Evolutionary conservation across 148 eudicot species (phyloP).

Genomic region (Tetragonia tetragonoides): DNA sequence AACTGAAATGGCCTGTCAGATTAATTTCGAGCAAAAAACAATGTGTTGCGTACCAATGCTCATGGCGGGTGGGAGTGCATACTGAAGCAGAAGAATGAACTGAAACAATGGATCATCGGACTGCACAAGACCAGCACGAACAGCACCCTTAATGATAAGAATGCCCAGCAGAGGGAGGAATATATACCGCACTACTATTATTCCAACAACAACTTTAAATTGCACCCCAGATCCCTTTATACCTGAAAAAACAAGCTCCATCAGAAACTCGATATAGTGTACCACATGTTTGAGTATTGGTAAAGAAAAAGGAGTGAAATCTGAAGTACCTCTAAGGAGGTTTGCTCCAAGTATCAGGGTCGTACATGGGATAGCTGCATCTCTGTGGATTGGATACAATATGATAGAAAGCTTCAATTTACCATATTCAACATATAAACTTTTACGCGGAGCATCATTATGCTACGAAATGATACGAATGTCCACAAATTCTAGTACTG

Average conservation of each 20-base stretch:
- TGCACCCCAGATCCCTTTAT: slow-evolving; percentile 49
- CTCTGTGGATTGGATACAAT: slow-evolving; percentile 33
- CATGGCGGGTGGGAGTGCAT: slow-evolving; percentile 87
- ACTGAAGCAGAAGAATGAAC: slow-evolving; percentile 78
- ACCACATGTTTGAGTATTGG: neutral
- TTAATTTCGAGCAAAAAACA: too few species aligned
- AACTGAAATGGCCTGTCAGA: too few species aligned
- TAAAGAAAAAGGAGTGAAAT: neutral
- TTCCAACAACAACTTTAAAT: slow-evolving; percentile 41
- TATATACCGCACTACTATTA: slow-evolving; percentile 55
- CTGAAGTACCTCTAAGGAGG: slow-evolving; percentile 61
- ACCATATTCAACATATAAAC: neutral
- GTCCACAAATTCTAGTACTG: neutral
- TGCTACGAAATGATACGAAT: neutral
- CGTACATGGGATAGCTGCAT: slow-evolving; percentile 73
- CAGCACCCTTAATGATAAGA: slow-evolving; percentile 50
- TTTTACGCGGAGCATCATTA: neutral
- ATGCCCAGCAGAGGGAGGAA: slow-evolving; percentile 67
- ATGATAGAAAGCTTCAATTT: neutral
- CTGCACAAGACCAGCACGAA: slow-evolving; percentile 47
- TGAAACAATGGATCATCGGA: slow-evolving; percentile 57
- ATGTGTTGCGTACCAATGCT: slow-evolving; percentile 48
- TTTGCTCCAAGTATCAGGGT: slow-evolving; percentile 80
- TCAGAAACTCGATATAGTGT: too few species aligned
- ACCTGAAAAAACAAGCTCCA: slow-evolving; percentile 33